A percentile compares a stretch with the other conserved stretches of the same genome.
Conservation (phyloP, 352 stramenopile genomes). For the Phytophthora agathidicida region DNA sequence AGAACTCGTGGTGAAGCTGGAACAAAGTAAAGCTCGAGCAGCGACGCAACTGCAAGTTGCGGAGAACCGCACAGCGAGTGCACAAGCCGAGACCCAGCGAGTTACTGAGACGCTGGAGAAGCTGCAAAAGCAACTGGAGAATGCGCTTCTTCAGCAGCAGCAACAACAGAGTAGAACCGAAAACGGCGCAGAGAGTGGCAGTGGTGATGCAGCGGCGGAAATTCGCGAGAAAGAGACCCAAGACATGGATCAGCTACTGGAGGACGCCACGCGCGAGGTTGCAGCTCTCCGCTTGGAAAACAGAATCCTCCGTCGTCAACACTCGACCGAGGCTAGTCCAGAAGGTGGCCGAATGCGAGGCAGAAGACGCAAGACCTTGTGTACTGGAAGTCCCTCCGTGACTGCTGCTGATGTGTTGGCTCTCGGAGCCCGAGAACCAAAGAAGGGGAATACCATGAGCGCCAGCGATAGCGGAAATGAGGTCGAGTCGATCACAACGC, state of each 20-base stretch:
- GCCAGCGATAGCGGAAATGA: constrained; percentile 19
- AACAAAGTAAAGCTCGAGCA: constrained; percentile 24
- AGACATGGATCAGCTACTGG: constrained; percentile 41
- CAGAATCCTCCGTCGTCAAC: constrained; percentile 36
- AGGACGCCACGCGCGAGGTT: constrained; percentile 42
- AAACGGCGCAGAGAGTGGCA: constrained; percentile 3
- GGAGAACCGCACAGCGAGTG: constrained; percentile 35
- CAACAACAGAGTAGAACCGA: not conserved
- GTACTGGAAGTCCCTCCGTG: constrained; percentile 2
- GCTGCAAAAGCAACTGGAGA: constrained; percentile 33
- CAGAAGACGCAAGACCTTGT: constrained; percentile 27
- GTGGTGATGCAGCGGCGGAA: constrained; percentile 12
- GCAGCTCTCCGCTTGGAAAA: constrained; percentile 47
- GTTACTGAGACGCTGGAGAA: constrained; percentile 32
- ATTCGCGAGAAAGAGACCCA: constrained; percentile 2
- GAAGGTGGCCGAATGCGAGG: constrained; percentile 1
- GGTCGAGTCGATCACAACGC: not conserved
- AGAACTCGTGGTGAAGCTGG: constrained; percentile 23
- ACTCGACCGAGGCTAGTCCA: not conserved
- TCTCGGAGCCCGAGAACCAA: constrained; percentile 12
- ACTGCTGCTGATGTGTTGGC: constrained; percentile 38
- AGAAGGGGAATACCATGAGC: not conserved
- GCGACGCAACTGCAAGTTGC: constrained; percentile 42
- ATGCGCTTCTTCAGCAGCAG: constrained; percentile 15
- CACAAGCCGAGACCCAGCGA: constrained; percentile 30